Evolutionary conservation across 768 basidiomycete species (phyloP).

Genomic region (Terana coerulea): DNA sequence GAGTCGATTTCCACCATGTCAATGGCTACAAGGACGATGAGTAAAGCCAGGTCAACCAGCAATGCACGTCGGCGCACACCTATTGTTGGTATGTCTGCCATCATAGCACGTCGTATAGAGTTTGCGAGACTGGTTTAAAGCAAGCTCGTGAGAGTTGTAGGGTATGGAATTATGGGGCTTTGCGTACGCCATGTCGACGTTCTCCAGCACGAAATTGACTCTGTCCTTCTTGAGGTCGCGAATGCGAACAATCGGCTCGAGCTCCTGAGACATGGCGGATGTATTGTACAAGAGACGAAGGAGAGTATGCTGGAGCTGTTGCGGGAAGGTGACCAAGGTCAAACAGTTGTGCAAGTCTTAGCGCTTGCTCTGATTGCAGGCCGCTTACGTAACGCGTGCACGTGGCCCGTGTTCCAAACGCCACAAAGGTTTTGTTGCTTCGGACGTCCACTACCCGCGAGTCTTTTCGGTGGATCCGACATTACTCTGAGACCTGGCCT

Average conservation of each 20-base stretch:
- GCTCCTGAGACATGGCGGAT: slow-evolving; percentile 16
- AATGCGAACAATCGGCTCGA: slow-evolving; percentile 73
- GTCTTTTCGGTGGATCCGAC: no score
- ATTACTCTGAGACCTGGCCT: no score
- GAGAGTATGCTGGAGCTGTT: no score
- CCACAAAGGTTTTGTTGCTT: no score
- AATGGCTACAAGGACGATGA: slow-evolving; percentile 57
- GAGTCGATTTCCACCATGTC: slow-evolving; percentile 92
- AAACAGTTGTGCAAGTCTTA: no score
- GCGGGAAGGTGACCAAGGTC: no score
- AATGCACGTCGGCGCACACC: slow-evolving; percentile 48
- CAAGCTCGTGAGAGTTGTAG: background rate
- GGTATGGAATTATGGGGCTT: background rate
- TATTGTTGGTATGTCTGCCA: slow-evolving; percentile 95
- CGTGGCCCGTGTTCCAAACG: no score
- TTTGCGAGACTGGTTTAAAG: slow-evolving; percentile 73
- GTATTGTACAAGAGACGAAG: no score
- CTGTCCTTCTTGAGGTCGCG: slow-evolving; percentile 80
- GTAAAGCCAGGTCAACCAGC: background rate
- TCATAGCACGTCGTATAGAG: slow-evolving; percentile 88
- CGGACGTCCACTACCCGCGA: no score
- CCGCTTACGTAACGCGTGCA: no score
- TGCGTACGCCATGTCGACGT: slow-evolving; percentile 92
- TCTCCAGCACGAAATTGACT: slow-evolving; percentile 90
- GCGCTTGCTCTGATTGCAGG: no score